A percentile compares a stretch with the other conserved stretches of the same genome.
Conservation (phyloP, 2,329 filamentous ascomycete species). For the Trichophyton equinum region DNA sequence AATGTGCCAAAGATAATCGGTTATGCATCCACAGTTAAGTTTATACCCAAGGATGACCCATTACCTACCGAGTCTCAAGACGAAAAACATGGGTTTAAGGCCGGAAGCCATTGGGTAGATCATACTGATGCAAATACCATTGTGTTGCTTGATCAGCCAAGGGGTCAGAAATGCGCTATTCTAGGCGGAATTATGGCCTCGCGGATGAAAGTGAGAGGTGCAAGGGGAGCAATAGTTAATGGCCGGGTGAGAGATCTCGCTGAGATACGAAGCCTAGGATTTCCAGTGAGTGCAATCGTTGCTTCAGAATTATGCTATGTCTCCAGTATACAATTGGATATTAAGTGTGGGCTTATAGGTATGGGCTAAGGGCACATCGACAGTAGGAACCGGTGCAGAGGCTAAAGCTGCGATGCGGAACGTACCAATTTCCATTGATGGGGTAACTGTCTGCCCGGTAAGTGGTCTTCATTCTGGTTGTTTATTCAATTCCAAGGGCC, state of each 20-base stretch:
- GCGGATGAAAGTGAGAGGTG: slow-evolving; percentile 51
- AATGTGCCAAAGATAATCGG: slow-evolving; percentile 27
- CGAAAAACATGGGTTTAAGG: slow-evolving; percentile 40
- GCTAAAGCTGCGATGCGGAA: slow-evolving; percentile 31
- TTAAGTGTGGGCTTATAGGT: slow-evolving; percentile 20
- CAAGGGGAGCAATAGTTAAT: slow-evolving; percentile 51
- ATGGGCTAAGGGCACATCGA: slow-evolving; percentile 33
- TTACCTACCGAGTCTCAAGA: slow-evolving; percentile 23
- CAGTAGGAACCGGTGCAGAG: slow-evolving; percentile 35
- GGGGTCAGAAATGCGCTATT: slow-evolving; percentile 54
- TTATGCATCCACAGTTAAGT: slow-evolving; percentile 37
- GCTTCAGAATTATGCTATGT: neutral
- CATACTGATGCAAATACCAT: slow-evolving; percentile 47
- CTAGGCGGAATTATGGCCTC: slow-evolving; percentile 66
- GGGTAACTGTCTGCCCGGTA: slow-evolving; percentile 33
- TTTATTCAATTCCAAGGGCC: too few species aligned
- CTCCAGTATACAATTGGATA: neutral
- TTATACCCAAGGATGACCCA: slow-evolving; percentile 45
- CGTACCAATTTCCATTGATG: slow-evolving; percentile 29
- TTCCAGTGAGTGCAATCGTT: slow-evolving; percentile 37
- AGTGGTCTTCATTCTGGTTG: too few species aligned
- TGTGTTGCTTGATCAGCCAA: slow-evolving; percentile 54
- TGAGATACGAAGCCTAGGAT: slow-evolving; percentile 43
- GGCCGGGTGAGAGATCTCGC: slow-evolving; percentile 55
- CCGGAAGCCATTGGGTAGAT: slow-evolving; percentile 57